A percentile compares a stretch with the other conserved stretches of the same genome.
phyloP scores from a whole-genome alignment of 768 basidiomycete species.

The Pleurotus salmoneostramineus region DNA sequence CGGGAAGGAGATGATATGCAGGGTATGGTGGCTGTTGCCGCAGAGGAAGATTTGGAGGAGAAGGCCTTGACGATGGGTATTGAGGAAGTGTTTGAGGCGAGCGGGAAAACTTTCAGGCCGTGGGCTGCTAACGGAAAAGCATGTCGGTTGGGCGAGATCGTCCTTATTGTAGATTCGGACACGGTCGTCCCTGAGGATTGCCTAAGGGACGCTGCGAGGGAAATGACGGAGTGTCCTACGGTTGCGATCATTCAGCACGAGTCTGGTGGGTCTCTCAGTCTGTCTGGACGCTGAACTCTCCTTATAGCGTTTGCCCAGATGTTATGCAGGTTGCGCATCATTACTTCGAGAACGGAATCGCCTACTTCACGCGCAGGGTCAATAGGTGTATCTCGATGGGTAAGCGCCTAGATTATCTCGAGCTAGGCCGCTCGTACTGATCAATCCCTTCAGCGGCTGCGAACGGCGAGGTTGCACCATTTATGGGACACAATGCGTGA shows the following conservation, averaged over 20 bases:
- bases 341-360: conserved; percentile 88
- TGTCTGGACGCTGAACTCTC: conserved; percentile 20
- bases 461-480: conserved; percentile 79
- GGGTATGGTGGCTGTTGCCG: conserved; percentile 21
- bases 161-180: conserved; percentile 79
- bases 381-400: conserved; percentile 73
- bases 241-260: conserved; percentile 88
- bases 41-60: conserved; percentile 58
- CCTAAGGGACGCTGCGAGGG: conserved; percentile 79
- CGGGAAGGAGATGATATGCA: conserved; percentile 56
- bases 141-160: conserved; percentile 69
- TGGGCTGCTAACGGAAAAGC: conserved; percentile 75
- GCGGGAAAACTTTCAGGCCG: conserved; percentile 47
- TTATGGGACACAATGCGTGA: conserved; percentile 79
- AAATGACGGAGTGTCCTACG: conserved; percentile 69
- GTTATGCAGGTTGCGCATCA: conserved; percentile 85
- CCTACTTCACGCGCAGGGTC: conserved; percentile 80
- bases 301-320: conserved; percentile 29
- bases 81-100: conserved; percentile 64
- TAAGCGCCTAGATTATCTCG: conserved; percentile 20
- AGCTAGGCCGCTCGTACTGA: conserved; percentile 23
- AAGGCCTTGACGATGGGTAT: conserved; percentile 68
- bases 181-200: conserved; percentile 81
- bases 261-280: conserved; percentile 23
- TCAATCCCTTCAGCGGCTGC: conserved; percentile 51